A percentile compares a stretch with the other conserved stretches of the same genome.
Conservation (phyloP, 1,139 yeast genomes). For the Candida tetrigidarum region DNA sequence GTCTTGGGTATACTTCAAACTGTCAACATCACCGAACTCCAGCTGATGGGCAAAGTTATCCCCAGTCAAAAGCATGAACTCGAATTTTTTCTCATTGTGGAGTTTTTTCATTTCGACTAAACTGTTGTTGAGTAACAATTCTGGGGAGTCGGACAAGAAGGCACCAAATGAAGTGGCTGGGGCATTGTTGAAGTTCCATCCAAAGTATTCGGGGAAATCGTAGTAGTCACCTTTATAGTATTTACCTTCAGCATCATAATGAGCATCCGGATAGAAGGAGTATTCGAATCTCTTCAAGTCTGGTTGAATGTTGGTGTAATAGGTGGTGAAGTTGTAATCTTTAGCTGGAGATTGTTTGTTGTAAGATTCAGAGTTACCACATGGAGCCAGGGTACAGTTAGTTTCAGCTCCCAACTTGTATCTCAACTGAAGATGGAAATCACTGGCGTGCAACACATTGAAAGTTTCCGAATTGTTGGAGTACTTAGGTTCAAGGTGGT, state of each 20-base stretch:
- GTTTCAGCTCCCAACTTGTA: conserved; percentile 63
- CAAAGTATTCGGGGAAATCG: conserved; percentile 39
- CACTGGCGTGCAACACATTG: conserved; percentile 67
- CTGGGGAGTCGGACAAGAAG: conserved; percentile 69
- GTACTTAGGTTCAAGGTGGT: conserved; percentile 30
- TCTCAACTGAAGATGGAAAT: conserved; percentile 63
- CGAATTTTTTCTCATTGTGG: conserved; percentile 43
- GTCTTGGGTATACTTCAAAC: not conserved
- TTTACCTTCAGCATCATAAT: conserved; percentile 36
- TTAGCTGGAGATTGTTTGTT: conserved; percentile 33
- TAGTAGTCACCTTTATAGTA: conserved; percentile 46
- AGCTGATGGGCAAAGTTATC: conserved; percentile 63
- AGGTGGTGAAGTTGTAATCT: conserved; percentile 38
- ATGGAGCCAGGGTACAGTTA: conserved; percentile 56
- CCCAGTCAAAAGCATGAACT: conserved; percentile 70
- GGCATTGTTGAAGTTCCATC: conserved; percentile 42
- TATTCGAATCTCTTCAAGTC: conserved; percentile 28
- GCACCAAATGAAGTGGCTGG: conserved; percentile 68
- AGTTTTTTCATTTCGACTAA: conserved; percentile 47
- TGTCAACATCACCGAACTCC: conserved; percentile 1
- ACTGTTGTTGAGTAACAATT: conserved; percentile 57
- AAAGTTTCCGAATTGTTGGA: conserved; percentile 32
- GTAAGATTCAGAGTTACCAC: conserved; percentile 49
- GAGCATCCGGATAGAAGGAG: conserved; percentile 22
- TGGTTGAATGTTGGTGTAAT: conserved; percentile 24